Percentiles rank a stretch among this genome's conserved stretches.
Conservation (phyloP, 2,329 filamentous ascomycete genomes). For the Ceratocystis albifundus region DNA sequence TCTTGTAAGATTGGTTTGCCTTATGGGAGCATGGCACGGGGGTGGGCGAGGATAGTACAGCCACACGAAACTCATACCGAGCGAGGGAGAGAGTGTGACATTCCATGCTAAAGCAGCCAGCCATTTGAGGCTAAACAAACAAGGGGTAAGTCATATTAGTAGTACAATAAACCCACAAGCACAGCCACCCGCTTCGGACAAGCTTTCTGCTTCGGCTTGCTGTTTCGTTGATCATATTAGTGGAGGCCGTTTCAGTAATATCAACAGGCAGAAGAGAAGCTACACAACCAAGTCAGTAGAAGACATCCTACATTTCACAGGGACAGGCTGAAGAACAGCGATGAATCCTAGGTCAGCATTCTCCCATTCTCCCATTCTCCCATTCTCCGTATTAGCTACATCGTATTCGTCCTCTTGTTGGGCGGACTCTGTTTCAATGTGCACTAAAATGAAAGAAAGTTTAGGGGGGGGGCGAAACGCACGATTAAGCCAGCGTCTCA, state of each 20-base stretch:
- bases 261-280: background rate
- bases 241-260: background rate
- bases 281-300: background rate
- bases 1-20: background rate
- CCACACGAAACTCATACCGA: background rate
- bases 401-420: background rate
- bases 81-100: background rate
- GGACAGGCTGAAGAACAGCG: background rate
- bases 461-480: background rate
- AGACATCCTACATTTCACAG: too few relatives aligned
- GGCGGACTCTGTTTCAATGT: background rate
- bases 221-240: background rate
- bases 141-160: background rate
- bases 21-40: background rate
- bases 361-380: too few relatives aligned
- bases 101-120: background rate
- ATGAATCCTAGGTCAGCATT: background rate
- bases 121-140: background rate
- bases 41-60: slow-evolving; percentile 3
- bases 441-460: background rate
- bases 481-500: background rate
- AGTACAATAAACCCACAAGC: background rate
- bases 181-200: slow-evolving; percentile 6
- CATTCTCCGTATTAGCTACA: background rate
- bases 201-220: background rate